A percentile compares a stretch with the other conserved stretches of the same genome.
These are phyloP conservation scores for Leccinum truebloodii DNA, from an alignment of 768 basidiomycete genomes.

Conservation along the genomic window DNA sequence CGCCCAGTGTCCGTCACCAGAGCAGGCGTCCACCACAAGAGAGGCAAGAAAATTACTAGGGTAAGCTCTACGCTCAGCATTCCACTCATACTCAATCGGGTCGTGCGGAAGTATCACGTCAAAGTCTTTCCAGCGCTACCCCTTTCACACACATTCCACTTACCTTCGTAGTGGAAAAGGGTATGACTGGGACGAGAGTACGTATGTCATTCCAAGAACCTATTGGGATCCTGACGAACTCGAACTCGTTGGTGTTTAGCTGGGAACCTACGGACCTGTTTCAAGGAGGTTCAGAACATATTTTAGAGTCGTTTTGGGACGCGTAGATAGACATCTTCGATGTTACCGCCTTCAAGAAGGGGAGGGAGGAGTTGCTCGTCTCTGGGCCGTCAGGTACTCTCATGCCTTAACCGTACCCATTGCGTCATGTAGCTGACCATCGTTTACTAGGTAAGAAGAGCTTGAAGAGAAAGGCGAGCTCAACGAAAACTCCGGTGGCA, in stretches of 20 bases:
- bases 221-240: conserved; percentile 5
- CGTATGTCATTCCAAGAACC: conserved; percentile 42
- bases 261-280: conserved; percentile 73
- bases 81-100: conserved; percentile 14
- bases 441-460: conserved; percentile 19
- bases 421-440: conserved; percentile 3
- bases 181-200: conserved; percentile 53
- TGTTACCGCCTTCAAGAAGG: conserved; percentile 49
- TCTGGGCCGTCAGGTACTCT: conserved; percentile 60
- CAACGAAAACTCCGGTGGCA: conserved; percentile 7
- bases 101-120: conserved; percentile 53
- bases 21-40: conserved; percentile 48
- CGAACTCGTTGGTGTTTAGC: conserved; percentile 33
- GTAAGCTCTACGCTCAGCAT: conserved; percentile 33
- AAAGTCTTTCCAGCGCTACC: conserved; percentile 43
- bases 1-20: conserved; percentile 50
- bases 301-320: conserved; percentile 44
- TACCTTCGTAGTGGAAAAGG: conserved; percentile 56
- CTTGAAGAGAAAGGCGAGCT: conserved; percentile 20
- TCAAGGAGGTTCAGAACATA: conserved; percentile 51
- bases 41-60: conserved; percentile 50
- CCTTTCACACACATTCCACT: conserved; percentile 2
- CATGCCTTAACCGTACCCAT: neutral
- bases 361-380: conserved; percentile 50
- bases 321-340: conserved; percentile 45